Percentiles rank a stretch among this genome's conserved stretches.
Conservation (phyloP, 805 yeast species). For the Blastobotrys robertii region DNA sequence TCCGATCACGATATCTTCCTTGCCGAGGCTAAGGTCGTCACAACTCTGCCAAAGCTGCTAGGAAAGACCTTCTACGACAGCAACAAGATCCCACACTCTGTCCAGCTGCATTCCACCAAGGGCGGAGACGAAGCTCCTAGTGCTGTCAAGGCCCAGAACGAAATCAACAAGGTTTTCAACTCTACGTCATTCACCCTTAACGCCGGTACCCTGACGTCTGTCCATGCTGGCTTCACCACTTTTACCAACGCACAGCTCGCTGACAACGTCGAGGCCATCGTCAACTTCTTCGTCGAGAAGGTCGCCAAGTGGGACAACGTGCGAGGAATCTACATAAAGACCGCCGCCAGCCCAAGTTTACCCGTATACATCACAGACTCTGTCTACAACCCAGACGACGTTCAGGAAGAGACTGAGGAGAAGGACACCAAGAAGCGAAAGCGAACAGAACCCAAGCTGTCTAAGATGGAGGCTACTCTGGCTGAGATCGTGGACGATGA, state of each 20-base stretch:
- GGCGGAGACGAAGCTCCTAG: slow-evolving; percentile 32
- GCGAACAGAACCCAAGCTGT: slow-evolving; percentile 30
- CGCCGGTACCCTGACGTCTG: slow-evolving; percentile 55
- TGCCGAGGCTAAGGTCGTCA: slow-evolving; percentile 73
- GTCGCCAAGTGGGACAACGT: slow-evolving; percentile 24
- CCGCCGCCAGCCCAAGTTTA: slow-evolving; percentile 65
- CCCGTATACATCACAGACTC: slow-evolving; percentile 69
- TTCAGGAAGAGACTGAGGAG: slow-evolving; percentile 27
- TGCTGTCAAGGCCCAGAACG: slow-evolving; percentile 43
- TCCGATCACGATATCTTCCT: slow-evolving; percentile 65
- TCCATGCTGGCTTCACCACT: slow-evolving; percentile 51
- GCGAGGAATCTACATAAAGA: slow-evolving; percentile 48
- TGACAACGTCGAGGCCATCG: slow-evolving; percentile 51
- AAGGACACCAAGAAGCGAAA: slow-evolving; percentile 19
- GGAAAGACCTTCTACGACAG: slow-evolving; percentile 69
- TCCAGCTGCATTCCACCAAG: slow-evolving; percentile 21
- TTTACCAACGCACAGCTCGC: slow-evolving; percentile 41
- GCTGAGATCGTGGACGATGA: slow-evolving; percentile 76
- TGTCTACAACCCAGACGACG: slow-evolving; percentile 39
- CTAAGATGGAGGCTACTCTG: slow-evolving; percentile 65
- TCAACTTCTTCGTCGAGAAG: slow-evolving; percentile 33
- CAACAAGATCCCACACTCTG: slow-evolving; percentile 56
- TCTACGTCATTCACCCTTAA: slow-evolving; percentile 61
- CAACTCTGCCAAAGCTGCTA: slow-evolving; percentile 70
- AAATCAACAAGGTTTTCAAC: slow-evolving; percentile 46